Percentiles rank a stretch among this genome's conserved stretches.
These are phyloP conservation scores for Boletus reticuloceps DNA, from an alignment of 768 basidiomycete species.

Conservation along the genomic window DNA sequence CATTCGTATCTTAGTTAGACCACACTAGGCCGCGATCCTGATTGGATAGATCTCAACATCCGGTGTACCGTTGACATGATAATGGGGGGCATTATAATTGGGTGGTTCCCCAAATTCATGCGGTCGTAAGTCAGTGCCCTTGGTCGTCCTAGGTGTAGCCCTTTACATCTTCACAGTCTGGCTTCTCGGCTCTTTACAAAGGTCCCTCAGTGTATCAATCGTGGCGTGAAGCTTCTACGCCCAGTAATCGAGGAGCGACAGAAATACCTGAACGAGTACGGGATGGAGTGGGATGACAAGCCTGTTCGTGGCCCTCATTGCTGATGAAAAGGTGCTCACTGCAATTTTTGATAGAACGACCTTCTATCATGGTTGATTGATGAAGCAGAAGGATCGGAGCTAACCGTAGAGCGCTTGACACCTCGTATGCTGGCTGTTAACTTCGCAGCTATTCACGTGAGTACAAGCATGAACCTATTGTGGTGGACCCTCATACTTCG, in stretches of 20 bases:
- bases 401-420: constrained; percentile 20
- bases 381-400: constrained; percentile 18
- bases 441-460: constrained; percentile 23
- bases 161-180: neutral
- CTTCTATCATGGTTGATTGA: constrained; percentile 34
- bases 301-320: constrained; percentile 25
- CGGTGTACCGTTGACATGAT: constrained; percentile 31
- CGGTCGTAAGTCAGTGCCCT: neutral
- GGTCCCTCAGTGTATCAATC: neutral
- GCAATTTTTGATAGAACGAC: constrained; percentile 25
- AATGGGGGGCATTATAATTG: neutral
- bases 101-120: neutral
- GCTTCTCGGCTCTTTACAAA: neutral
- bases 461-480: neutral
- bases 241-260: constrained; percentile 33
- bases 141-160: neutral
- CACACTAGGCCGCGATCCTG: constrained; percentile 37
- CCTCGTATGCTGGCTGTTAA: constrained; percentile 11
- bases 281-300: constrained; percentile 28
- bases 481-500: neutral
- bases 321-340: neutral
- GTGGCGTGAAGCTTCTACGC: constrained; percentile 17
- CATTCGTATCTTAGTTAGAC: neutral
- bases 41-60: constrained; percentile 33
- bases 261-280: constrained; percentile 19